A percentile compares a stretch with the other conserved stretches of the same genome.
Evolutionary conservation across 345 rosid genomes (phyloP).

Genomic region (Pistacia atlantica): DNA sequence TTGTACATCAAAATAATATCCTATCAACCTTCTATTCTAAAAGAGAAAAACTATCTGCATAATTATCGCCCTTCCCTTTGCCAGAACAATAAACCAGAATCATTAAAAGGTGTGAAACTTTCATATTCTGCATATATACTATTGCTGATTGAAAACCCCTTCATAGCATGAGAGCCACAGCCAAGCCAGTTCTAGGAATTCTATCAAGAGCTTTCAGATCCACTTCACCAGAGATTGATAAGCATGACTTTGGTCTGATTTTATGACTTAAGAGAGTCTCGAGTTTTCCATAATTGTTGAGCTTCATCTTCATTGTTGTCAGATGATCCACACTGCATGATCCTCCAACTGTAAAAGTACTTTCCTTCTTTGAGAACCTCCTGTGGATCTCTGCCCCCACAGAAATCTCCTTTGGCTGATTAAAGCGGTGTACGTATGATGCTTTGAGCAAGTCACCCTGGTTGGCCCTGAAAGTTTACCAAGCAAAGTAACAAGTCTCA

Average conservation of each 20-base stretch:
- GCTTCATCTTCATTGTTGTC: constrained; percentile 17
- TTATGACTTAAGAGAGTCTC: constrained; percentile 7
- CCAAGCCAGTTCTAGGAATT: constrained; percentile 22
- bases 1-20: neutral
- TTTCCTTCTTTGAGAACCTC: constrained; percentile 20
- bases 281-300: constrained; percentile 25
- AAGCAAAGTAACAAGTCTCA: neutral
- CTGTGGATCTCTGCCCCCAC: constrained; percentile 23
- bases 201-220: constrained; percentile 17
- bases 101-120: neutral
- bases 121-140: neutral
- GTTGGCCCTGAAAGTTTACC: constrained; percentile 20
- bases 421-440: constrained; percentile 17
- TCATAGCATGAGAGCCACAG: constrained; percentile 19
- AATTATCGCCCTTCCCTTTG: neutral
- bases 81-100: neutral
- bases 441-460: constrained; percentile 23
- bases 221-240: constrained; percentile 20
- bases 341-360: constrained; percentile 18
- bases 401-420: constrained; percentile 14
- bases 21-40: neutral
- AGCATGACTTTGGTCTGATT: neutral
- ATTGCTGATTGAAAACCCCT: neutral
- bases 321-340: constrained; percentile 19
- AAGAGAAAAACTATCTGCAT: too few species aligned